Conservation (phyloP, 2,329 filamentous ascomycete species). For the Grosmannia huntii region DNA sequence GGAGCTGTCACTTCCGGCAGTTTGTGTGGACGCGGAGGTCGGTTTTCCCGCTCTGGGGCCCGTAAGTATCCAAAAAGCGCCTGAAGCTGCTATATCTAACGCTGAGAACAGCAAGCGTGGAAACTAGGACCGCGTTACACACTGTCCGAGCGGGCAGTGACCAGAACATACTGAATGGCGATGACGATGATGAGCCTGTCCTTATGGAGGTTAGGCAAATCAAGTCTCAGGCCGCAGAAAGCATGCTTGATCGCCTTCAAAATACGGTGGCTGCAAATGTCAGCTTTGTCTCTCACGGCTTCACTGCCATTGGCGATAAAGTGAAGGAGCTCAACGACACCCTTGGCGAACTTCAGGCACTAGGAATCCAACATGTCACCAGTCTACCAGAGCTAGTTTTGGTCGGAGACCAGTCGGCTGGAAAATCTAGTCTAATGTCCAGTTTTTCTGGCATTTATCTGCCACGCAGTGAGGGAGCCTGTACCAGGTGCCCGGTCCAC, state of each 20-base stretch:
- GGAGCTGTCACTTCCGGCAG: neutral
- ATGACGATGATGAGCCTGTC: conserved; percentile 14
- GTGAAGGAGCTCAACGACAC: conserved; percentile 53
- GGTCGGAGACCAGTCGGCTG: conserved; percentile 73
- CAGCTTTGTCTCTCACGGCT: conserved; percentile 26
- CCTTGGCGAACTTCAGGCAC: conserved; percentile 53
- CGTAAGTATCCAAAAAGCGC: conserved; percentile 12
- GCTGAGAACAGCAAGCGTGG: conserved; percentile 16
- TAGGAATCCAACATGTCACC: conserved; percentile 60
- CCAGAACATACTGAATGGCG: conserved; percentile 2
- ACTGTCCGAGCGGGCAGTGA: neutral
- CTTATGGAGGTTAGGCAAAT: conserved; percentile 17
- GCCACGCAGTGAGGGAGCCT: conserved; percentile 57
- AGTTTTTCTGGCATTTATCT: conserved; percentile 58
- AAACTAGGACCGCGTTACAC: conserved; percentile 10
- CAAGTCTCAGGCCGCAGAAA: conserved; percentile 1
- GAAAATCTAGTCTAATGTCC: conserved; percentile 61
- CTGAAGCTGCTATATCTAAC: neutral
- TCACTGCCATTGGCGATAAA: conserved; percentile 44
- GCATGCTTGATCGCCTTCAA: neutral
- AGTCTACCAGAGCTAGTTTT: conserved; percentile 69
- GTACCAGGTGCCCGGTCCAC: conserved; percentile 69
- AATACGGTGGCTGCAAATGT: conserved; percentile 5
- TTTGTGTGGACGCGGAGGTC: neutral
- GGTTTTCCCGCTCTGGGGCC: conserved; percentile 11